phyloP scores from a whole-genome alignment of 169 alveolate species.

The Besnoitia besnoiti region DNA sequence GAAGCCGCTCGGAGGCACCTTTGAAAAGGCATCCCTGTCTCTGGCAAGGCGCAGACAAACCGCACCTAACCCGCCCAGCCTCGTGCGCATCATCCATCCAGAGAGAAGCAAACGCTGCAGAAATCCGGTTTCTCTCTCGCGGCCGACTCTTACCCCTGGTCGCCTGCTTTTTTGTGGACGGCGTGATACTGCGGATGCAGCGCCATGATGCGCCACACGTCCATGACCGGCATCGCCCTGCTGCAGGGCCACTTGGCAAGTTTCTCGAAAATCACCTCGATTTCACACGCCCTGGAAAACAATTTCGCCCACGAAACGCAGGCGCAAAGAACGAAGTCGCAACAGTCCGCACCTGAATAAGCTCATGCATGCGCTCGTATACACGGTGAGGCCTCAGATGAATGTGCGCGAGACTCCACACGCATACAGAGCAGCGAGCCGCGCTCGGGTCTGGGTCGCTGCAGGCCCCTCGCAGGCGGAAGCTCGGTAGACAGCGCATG shows the following conservation, averaged over 20 bases:
- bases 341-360: neutral
- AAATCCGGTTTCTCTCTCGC: no score
- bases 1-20: no score
- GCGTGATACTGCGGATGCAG: constrained; percentile 51
- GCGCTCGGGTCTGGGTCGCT: neutral
- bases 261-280: constrained; percentile 52
- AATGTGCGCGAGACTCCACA: no score
- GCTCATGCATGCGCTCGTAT: neutral
- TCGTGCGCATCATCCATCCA: no score
- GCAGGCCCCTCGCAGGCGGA: neutral
- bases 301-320: neutral
- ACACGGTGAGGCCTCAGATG: neutral
- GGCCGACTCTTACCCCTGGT: constrained; percentile 43
- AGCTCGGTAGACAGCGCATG: neutral
- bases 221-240: constrained; percentile 53
- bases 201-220: constrained; percentile 46
- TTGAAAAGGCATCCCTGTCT: no score
- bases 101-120: no score
- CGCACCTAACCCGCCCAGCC: no score
- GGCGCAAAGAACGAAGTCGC: neutral
- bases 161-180: constrained; percentile 26
- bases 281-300: constrained; percentile 48
- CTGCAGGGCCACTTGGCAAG: constrained; percentile 38
- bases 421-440: no score
- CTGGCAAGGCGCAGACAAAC: no score